Conservation (phyloP, 768 basidiomycete species). For the Asterophora lycoperdoides region DNA sequence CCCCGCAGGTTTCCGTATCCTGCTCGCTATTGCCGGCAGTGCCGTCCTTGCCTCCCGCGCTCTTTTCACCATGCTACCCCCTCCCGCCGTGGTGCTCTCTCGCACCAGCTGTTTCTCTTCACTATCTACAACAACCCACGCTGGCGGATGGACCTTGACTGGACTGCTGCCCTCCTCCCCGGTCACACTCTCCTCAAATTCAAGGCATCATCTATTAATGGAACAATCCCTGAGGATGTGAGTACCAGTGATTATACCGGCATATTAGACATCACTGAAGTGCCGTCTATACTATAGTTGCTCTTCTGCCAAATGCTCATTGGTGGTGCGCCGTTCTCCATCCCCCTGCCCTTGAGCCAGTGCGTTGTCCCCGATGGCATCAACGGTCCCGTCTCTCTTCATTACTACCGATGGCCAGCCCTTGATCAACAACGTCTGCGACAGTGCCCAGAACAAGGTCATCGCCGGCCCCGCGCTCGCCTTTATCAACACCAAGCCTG, state of each 20-base stretch:
- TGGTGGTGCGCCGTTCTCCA: slow-evolving; percentile 52
- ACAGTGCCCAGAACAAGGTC: slow-evolving; percentile 49
- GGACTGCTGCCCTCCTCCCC: no score
- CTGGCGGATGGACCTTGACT: no score
- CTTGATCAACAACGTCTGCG: slow-evolving; percentile 54
- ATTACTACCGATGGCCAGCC: slow-evolving; percentile 65
- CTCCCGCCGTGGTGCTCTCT: no score
- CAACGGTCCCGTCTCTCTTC: slow-evolving; percentile 71
- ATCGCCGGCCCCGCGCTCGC: slow-evolving; percentile 69
- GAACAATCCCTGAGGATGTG: slow-evolving; percentile 39
- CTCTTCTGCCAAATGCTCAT: slow-evolving; percentile 75
- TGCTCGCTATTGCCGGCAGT: no score
- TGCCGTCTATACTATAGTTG: slow-evolving; percentile 32
- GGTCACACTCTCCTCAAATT: no score
- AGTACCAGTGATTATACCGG: slow-evolving; percentile 15
- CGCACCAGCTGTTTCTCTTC: no score
- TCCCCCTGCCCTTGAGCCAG: slow-evolving; percentile 52
- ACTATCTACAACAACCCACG: no score
- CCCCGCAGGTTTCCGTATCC: no score
- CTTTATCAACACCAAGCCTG: slow-evolving; percentile 59
- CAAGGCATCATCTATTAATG: slow-evolving; percentile 51
- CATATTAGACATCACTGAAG: not conserved
- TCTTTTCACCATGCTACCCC: no score
- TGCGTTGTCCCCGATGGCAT: slow-evolving; percentile 65
- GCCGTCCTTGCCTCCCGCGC: no score